Conservation (phyloP, 805 yeast species). For the Maudiozyma turicensis region DNA sequence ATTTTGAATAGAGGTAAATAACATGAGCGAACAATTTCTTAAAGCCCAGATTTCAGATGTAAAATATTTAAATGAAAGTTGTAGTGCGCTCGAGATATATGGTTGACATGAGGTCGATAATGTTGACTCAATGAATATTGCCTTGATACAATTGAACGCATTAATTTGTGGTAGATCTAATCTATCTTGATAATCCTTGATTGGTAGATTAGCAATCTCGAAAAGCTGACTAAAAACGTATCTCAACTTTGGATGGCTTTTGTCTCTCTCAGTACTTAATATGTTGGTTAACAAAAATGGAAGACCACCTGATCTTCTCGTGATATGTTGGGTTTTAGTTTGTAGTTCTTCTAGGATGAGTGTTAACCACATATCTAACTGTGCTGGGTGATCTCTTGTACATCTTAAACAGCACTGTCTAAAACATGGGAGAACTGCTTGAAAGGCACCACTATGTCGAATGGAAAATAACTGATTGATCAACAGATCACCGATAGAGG, state of each 20-base stretch:
- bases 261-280: conserved; percentile 40
- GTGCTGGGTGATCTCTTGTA: conserved; percentile 26
- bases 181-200: conserved; percentile 39
- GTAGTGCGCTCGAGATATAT: conserved; percentile 49
- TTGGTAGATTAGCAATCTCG: conserved; percentile 44
- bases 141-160: conserved; percentile 78
- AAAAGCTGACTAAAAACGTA: conserved; percentile 44
- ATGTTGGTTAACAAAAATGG: conserved; percentile 74
- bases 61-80: conserved; percentile 53
- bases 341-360: conserved; percentile 44
- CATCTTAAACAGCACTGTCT: conserved; percentile 57
- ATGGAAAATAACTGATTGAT: conserved; percentile 61
- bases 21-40: conserved; percentile 87
- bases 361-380: conserved; percentile 50
- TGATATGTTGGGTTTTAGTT: conserved; percentile 56
- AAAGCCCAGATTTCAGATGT: conserved; percentile 70
- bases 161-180: conserved; percentile 86
- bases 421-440: conserved; percentile 78
- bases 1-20: conserved; percentile 75
- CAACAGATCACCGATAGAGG: conserved; percentile 41
- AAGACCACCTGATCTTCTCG: conserved; percentile 87
- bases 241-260: conserved; percentile 34
- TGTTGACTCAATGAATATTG: conserved; percentile 61
- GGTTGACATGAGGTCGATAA: conserved; percentile 44
- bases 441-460: conserved; percentile 86